Evolutionary conservation across 2,329 filamentous ascomycete species (phyloP), one percentile per base, ranked within the genome.

Genomic region (Aspergillus tubingensis): DNA sequence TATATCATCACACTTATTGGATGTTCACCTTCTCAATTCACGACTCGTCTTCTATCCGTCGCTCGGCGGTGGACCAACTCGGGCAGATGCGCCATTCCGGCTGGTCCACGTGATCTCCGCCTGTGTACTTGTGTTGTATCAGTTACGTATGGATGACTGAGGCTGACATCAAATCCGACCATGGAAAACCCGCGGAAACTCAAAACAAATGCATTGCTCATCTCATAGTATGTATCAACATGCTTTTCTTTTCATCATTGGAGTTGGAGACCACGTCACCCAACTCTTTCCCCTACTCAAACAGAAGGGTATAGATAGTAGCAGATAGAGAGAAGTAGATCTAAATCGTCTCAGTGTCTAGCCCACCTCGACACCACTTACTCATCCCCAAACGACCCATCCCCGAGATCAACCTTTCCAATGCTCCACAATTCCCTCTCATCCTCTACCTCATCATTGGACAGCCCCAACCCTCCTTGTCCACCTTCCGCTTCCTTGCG

Each of bases 351-450:
- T 36, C 57, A 54, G 27, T 27, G 47, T 21, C 54, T 59, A 61
- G 50, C 57, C 51, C 38, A 65, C 48, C 25, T 53, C 60, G 32
- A 36, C 32, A 44, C 41, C 17, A 23, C 59, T 72, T 66, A 72
- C 58, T 76, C 70, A 59, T 77, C 74, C 61, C 61, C 68, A 65
- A 76, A 72, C 30, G 68, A 64, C 39, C 74, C 77, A 60, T 91
- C 90, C 8, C 85, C 89, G 50, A 93, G 79, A 74, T 98, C 94
- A 53, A 96, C 88, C 77, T 90, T 93, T 5, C 95, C 95, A 53
- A 99, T 90, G 74, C 91, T 95, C 93, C 92, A 96, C 64, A 99
- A 88, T 81, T 99, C 95, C 77, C 87, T 89, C 81, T 97, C 92
- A 78, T 99, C 95, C 72, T 99, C 95, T 32, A 87, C 81, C 80